phyloP scores from a whole-genome alignment of 441 rosid species.

The Lepidium campestre region DNA sequence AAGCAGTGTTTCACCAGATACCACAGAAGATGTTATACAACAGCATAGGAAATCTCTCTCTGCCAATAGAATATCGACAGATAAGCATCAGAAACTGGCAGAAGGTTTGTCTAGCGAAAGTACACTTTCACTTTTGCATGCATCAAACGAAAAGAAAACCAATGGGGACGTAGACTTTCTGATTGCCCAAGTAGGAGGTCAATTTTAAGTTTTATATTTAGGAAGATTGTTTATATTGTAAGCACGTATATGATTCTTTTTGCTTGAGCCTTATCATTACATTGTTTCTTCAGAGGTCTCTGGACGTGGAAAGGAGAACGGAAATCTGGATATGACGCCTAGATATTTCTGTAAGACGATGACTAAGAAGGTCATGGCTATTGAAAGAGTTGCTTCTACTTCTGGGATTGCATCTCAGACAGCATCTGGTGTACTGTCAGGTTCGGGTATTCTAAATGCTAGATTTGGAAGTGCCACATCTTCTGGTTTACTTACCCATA shows the following conservation, averaged over 20 bases:
- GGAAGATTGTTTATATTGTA: not conserved
- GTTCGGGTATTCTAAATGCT: constrained; percentile 93
- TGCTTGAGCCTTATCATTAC: not conserved
- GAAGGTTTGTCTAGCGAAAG: constrained; percentile 72
- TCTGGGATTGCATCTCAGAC: constrained; percentile 89
- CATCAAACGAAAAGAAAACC: constrained; percentile 72
- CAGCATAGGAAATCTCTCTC: constrained; percentile 43
- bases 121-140: constrained; percentile 75
- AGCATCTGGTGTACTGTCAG: constrained; percentile 88
- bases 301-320: constrained; percentile 74
- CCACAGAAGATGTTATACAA: constrained; percentile 51
- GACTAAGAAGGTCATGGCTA: constrained; percentile 55
- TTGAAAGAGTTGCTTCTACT: constrained; percentile 63
- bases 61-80: constrained; percentile 55
- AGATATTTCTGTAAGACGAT: constrained; percentile 49
- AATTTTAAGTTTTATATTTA: not conserved
- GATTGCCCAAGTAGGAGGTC: constrained; percentile 96
- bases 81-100: constrained; percentile 60
- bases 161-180: constrained; percentile 84
- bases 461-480: constrained; percentile 91
- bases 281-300: constrained; percentile 61
- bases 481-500: constrained; percentile 77
- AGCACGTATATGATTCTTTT: not conserved
- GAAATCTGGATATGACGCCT: constrained; percentile 58
- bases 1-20: constrained; percentile 50